phyloP scores from a whole-genome alignment of 257 asterid genomes.

The Rauvolfia tetraphylla region DNA sequence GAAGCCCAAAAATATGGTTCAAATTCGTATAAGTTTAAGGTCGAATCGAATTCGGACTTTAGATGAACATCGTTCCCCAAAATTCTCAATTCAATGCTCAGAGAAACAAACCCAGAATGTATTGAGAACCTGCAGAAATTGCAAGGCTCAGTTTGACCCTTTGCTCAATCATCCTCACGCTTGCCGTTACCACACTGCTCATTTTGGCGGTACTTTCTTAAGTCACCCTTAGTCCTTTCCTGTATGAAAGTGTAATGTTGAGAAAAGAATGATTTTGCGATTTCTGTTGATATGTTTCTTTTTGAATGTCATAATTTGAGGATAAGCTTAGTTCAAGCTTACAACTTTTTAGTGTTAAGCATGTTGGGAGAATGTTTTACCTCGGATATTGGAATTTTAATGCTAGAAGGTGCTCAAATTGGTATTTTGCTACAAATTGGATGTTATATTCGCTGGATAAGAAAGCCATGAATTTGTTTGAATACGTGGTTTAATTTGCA shows the following conservation, averaged over 20 bases:
- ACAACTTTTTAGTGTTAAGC: neutral
- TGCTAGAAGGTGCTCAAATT: neutral
- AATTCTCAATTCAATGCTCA: slow-evolving; percentile 47
- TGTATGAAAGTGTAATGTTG: neutral
- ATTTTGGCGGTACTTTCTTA: slow-evolving; percentile 71
- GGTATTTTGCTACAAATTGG: neutral
- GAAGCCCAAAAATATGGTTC: slow-evolving; percentile 15
- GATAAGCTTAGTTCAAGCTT: neutral
- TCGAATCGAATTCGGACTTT: slow-evolving; percentile 11
- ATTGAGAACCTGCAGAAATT: slow-evolving; percentile 76
- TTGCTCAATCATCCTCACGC: slow-evolving; percentile 74
- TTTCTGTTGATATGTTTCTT: neutral
- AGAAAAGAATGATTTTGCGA: neutral
- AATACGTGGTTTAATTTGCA: neutral
- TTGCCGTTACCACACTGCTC: slow-evolving; percentile 84
- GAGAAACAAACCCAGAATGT: slow-evolving; percentile 29
- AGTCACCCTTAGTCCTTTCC: neutral
- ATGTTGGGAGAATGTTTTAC: neutral
- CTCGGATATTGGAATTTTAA: neutral
- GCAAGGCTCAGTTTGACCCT: slow-evolving; percentile 88
- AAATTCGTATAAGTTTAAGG: slow-evolving; percentile 11
- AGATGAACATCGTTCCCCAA: slow-evolving; percentile 25
- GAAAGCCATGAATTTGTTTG: neutral
- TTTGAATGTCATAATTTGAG: neutral
- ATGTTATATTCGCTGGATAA: neutral